These are phyloP conservation scores for Brassica rapa DNA, from an alignment of 345 rosid species.

Conservation along the genomic window DNA sequence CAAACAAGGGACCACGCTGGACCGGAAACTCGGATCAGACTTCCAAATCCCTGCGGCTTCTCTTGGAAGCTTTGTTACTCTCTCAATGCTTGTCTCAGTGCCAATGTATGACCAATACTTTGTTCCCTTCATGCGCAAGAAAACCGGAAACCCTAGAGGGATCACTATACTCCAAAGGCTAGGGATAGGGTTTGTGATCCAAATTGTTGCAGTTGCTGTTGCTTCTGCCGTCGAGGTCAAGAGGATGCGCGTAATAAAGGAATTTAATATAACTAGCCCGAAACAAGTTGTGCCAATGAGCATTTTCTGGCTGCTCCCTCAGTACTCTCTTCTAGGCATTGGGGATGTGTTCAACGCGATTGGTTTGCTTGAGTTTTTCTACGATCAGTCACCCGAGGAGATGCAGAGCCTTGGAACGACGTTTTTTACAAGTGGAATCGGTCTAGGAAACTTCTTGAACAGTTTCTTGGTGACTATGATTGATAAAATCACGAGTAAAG, in stretches of 20 bases:
- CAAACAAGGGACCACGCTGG: conserved; percentile 86
- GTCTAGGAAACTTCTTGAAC: conserved; percentile 81
- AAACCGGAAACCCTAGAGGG: conserved; percentile 78
- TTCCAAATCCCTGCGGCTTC: conserved; percentile 89
- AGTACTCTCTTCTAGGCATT: conserved; percentile 68
- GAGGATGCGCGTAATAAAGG: conserved; percentile 57
- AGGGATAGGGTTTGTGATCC: conserved; percentile 77
- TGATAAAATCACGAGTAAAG: conserved; percentile 56
- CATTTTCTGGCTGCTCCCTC: conserved; percentile 85
- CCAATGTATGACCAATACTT: conserved; percentile 80
- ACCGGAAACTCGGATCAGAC: conserved; percentile 55
- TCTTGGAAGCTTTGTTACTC: conserved; percentile 73
- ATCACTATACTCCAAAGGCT: conserved; percentile 79
- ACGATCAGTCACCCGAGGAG: conserved; percentile 84
- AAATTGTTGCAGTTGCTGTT: conserved; percentile 63
- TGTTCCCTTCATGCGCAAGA: conserved; percentile 71
- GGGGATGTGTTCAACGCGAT: conserved; percentile 84
- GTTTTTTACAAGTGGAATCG: conserved; percentile 87
- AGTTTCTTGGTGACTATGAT: conserved; percentile 78
- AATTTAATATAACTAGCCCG: conserved; percentile 42
- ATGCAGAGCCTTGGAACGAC: conserved; percentile 96
- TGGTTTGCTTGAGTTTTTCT: conserved; percentile 83
- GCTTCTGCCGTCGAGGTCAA: conserved; percentile 72
- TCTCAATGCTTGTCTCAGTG: conserved; percentile 82
- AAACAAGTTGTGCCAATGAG: conserved; percentile 74